Conservation (phyloP, 2,329 filamentous ascomycete species). For the Tolypocladium inflatum region DNA sequence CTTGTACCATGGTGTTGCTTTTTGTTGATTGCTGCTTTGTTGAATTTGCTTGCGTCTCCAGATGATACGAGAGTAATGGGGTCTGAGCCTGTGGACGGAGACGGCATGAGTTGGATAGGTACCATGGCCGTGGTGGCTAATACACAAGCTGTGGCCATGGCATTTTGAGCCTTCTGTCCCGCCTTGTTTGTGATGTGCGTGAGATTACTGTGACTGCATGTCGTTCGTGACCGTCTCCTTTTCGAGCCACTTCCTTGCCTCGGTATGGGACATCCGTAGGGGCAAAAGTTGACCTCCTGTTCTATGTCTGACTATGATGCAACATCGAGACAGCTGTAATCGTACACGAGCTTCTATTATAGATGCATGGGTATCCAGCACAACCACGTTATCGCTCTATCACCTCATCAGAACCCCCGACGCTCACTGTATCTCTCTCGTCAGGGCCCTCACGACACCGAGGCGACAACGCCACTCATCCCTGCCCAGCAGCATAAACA, state of each 20-base stretch:
- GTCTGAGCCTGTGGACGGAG: not conserved
- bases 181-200: not conserved
- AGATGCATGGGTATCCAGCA: not conserved
- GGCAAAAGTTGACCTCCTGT: not conserved
- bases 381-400: not conserved
- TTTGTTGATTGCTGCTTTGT: not conserved
- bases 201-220: not conserved
- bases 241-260: not conserved
- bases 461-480: constrained; percentile 23
- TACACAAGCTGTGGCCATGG: not conserved
- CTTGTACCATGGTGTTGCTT: not conserved
- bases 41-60: not conserved
- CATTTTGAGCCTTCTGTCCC: not conserved
- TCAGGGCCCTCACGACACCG: constrained; percentile 10
- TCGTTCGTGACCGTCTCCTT: not conserved
- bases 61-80: not conserved
- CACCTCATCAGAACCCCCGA: not conserved
- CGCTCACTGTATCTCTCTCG: not conserved
- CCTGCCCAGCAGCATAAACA: constrained; percentile 24
- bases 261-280: too few relatives aligned
- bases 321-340: not conserved
- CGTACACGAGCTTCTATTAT: not conserved
- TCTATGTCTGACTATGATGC: not conserved
- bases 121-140: not conserved
- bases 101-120: not conserved